Conservation (phyloP, 75 land plant species). For the Picea glauca region DNA sequence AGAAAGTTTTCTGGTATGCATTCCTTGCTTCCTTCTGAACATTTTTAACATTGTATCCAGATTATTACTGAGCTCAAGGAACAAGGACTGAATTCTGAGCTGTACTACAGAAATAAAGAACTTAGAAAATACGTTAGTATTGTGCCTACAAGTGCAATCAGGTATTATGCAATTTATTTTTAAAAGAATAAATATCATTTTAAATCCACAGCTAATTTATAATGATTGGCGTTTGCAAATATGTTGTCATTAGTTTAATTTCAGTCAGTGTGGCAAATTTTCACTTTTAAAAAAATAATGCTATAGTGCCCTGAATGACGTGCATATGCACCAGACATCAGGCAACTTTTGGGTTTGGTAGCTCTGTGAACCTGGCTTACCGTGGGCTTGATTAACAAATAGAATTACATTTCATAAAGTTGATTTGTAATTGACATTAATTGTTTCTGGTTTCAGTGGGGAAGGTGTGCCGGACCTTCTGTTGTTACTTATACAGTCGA, state of each 20-base stretch:
- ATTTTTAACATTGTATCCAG: conserved; percentile 27
- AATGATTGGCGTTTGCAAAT: neutral
- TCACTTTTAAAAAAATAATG: neutral
- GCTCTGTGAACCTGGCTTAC: neutral
- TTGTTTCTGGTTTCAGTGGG: conserved; percentile 55
- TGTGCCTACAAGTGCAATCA: conserved; percentile 97
- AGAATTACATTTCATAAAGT: neutral
- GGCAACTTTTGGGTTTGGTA: neutral
- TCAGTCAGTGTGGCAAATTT: neutral
- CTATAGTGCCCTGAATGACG: neutral
- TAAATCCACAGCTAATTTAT: neutral
- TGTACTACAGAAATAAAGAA: conserved; percentile 89
- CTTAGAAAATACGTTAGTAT: conserved; percentile 79
- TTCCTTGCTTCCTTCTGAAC: conserved; percentile 1
- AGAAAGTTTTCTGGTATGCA: neutral
- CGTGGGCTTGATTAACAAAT: neutral
- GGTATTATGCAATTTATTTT: conserved; percentile 25
- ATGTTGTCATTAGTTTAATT: neutral
- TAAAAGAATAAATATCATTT: neutral
- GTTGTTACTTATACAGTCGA: conserved; percentile 77
- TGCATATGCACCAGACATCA: neutral
- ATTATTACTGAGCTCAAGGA: conserved; percentile 81
- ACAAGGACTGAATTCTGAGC: conserved; percentile 92
- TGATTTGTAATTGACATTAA: neutral
- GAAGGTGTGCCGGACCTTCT: conserved; percentile 97